Conservation (phyloP, 441 rosid genomes). For the Flueggea neowawraea region DNA sequence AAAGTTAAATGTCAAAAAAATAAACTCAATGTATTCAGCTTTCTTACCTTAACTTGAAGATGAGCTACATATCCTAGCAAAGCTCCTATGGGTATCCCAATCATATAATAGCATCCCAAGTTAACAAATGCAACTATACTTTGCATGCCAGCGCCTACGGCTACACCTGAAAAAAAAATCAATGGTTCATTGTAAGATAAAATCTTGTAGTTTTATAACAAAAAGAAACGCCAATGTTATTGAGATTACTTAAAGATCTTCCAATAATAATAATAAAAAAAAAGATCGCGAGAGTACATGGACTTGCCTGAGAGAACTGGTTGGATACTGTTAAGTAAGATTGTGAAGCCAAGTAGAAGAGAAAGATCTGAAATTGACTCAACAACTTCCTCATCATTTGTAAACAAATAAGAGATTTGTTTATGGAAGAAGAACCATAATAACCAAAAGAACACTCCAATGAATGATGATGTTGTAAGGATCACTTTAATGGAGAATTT, state of each 20-base stretch:
- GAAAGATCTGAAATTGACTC: conserved; percentile 42
- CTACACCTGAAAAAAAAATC: conserved; percentile 37
- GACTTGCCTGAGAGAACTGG: conserved; percentile 49
- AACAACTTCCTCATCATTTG: conserved; percentile 38
- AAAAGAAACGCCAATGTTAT: too few relatives aligned
- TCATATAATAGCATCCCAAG: conserved; percentile 45
- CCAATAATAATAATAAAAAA: neutral
- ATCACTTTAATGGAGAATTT: conserved; percentile 50
- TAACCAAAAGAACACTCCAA: conserved; percentile 40
- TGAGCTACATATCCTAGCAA: conserved; percentile 41
- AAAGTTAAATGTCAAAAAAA: too few relatives aligned
- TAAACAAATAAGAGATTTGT: conserved; percentile 41
- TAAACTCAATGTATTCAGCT: too few relatives aligned
- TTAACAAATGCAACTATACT: conserved; percentile 48
- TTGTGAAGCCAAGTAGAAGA: conserved; percentile 47
- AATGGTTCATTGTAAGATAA: neutral
- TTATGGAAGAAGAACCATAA: conserved; percentile 42
- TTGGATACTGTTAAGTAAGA: conserved; percentile 57
- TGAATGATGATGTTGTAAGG: conserved; percentile 25
- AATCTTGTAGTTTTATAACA: too few relatives aligned
- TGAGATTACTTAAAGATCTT: too few relatives aligned
- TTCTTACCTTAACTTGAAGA: conserved; percentile 26
- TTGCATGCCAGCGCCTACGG: conserved; percentile 68
- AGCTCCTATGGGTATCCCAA: conserved; percentile 49
- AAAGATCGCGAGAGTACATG: neutral